Evolutionary conservation across 495 filamentous ascomycete species (phyloP).

Genomic region (Achaetomiella virescens): DNA sequence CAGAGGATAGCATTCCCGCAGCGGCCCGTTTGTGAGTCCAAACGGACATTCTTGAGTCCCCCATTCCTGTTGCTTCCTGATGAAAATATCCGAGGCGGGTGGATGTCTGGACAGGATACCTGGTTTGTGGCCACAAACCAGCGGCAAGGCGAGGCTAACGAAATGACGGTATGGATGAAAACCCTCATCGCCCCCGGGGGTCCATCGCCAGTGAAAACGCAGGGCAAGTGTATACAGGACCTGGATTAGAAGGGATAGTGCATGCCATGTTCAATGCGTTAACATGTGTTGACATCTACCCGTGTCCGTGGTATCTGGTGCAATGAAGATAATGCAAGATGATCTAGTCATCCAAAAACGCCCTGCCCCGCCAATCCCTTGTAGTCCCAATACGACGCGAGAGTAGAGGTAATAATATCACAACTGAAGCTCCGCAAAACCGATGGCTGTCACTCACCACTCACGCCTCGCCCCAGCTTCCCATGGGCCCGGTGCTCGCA

Average conservation of each 20-base stretch:
- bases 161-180: neutral
- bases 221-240: neutral
- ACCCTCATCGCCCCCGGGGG: neutral
- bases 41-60: neutral
- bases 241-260: neutral
- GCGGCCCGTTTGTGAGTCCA: neutral
- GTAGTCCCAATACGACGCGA: slow-evolving; percentile 10
- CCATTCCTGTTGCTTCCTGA: neutral
- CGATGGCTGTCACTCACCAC: neutral
- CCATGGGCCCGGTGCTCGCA: slow-evolving; percentile 57
- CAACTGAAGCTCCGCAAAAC: neutral
- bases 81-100: slow-evolving; percentile 11
- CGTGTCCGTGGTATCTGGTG: slow-evolving; percentile 1
- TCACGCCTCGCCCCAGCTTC: slow-evolving; percentile 68
- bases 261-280: neutral
- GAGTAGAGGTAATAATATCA: slow-evolving; percentile 13
- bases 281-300: neutral
- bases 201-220: neutral
- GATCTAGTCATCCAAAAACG: neutral
- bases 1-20: neutral
- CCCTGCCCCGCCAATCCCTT: neutral
- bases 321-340: neutral
- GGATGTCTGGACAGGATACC: neutral
- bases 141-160: slow-evolving; percentile 2
- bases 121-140: neutral